These are phyloP conservation scores for Sporodiniella umbellata DNA, from an alignment of 371 early-diverging fungal genomes.

Conservation along the genomic window DNA sequence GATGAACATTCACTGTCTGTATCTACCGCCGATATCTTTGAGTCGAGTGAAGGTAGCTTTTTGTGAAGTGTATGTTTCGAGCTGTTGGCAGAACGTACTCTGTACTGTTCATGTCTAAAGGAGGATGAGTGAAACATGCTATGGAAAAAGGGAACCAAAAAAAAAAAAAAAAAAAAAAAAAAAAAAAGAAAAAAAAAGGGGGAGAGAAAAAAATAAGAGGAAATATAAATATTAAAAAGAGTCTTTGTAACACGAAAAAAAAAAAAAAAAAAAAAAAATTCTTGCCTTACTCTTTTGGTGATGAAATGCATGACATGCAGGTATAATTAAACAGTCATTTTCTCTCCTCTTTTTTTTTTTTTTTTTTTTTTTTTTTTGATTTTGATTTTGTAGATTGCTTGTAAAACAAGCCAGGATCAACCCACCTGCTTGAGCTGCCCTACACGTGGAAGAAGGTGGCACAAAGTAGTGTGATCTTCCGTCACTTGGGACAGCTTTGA, in stretches of 20 bases:
- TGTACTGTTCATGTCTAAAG: constrained; percentile 40
- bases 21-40: constrained; percentile 26
- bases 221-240: no score
- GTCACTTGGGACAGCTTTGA: no score
- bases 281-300: background rate
- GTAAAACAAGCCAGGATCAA: no score
- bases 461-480: no score
- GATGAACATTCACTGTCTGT: constrained; percentile 44
- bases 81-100: constrained; percentile 17
- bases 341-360: no score
- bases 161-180: background rate
- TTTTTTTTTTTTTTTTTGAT: no score
- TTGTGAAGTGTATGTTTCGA: constrained; percentile 20
- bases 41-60: constrained; percentile 28
- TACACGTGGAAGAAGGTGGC: no score
- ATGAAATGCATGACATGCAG: background rate
- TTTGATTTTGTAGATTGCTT: no score
- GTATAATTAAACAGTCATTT: no score
- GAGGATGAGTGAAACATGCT: constrained; percentile 43
- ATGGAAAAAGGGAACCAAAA: background rate
- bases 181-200: background rate
- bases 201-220: background rate
- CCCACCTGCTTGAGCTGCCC: no score
- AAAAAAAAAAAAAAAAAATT: background rate
- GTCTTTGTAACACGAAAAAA: background rate